Evolutionary conservation across 768 basidiomycete genomes (phyloP).

Genomic region (Tricholoma furcatifolium): DNA sequence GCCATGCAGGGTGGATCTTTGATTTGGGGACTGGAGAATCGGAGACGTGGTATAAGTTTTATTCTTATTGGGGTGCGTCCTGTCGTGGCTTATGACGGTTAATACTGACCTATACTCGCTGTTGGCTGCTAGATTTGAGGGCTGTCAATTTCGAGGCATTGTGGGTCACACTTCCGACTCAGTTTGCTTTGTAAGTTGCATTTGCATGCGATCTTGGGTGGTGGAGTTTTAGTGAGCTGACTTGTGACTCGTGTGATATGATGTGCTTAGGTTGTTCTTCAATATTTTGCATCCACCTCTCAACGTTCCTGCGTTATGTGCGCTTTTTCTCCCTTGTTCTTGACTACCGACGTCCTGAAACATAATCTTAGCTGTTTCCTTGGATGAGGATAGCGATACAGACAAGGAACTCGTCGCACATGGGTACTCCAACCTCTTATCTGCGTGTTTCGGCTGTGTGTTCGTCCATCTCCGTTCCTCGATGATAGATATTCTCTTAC

Average conservation of each 20-base stretch:
- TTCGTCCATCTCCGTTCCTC: slow-evolving; percentile 35
- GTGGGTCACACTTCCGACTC: slow-evolving; percentile 87
- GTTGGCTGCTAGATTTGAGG: slow-evolving; percentile 48
- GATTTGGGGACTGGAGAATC: slow-evolving; percentile 48
- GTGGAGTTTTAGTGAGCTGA: not conserved
- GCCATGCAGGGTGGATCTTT: slow-evolving; percentile 82
- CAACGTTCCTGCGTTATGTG: slow-evolving; percentile 87
- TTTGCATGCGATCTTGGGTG: too few species aligned
- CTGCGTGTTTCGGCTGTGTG: slow-evolving; percentile 82
- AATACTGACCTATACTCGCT: slow-evolving; percentile 1
- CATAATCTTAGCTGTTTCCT: slow-evolving; percentile 65
- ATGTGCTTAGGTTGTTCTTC: slow-evolving; percentile 69
- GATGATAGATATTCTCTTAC: slow-evolving; percentile 9
- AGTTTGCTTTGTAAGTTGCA: slow-evolving; percentile 76
- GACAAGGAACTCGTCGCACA: slow-evolving; percentile 92
- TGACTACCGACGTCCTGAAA: not conserved
- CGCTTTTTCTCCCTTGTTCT: slow-evolving; percentile 14
- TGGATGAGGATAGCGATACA: slow-evolving; percentile 86
- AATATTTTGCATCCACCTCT: slow-evolving; percentile 83
- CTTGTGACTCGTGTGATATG: too few species aligned
- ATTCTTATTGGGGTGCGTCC: slow-evolving; percentile 70
- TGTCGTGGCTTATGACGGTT: not conserved
- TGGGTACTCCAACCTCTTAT: slow-evolving; percentile 85
- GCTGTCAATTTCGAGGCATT: slow-evolving; percentile 64
- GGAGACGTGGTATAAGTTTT: slow-evolving; percentile 82